Conservation (phyloP, 1,284 basidiomycete species). For the Gomphus bonarii region DNA sequence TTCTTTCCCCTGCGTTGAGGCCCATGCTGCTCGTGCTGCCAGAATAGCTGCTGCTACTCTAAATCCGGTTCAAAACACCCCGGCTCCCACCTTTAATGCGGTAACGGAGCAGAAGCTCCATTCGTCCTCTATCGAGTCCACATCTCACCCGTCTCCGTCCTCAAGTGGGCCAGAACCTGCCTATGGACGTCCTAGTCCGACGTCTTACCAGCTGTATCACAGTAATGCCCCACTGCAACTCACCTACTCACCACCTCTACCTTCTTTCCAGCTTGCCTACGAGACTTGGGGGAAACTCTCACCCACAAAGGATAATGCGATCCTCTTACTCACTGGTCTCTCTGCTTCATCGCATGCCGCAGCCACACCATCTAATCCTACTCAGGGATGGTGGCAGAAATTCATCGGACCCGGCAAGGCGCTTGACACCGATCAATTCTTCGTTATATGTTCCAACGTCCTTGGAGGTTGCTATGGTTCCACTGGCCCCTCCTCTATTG, state of each 20-base stretch:
- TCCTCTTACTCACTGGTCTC: slow-evolving; percentile 94
- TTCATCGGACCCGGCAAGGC: slow-evolving; percentile 95
- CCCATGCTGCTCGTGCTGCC: slow-evolving; percentile 55
- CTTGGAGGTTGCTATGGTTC: slow-evolving; percentile 96
- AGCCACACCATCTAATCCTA: slow-evolving; percentile 66
- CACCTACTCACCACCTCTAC: slow-evolving; percentile 63
- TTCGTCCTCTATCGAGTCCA: slow-evolving; percentile 15
- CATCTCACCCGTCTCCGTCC: slow-evolving; percentile 1
- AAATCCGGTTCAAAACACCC: neutral
- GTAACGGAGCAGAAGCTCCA: slow-evolving; percentile 7
- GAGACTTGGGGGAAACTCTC: slow-evolving; percentile 96
- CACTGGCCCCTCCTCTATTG: slow-evolving; percentile 82
- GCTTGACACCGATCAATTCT: slow-evolving; percentile 89
- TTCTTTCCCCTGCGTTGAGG: slow-evolving; percentile 68
- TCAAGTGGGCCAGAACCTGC: slow-evolving; percentile 59
- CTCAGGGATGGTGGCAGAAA: slow-evolving; percentile 96
- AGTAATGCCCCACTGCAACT: slow-evolving; percentile 58
- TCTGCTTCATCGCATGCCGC: slow-evolving; percentile 96
- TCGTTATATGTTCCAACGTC: slow-evolving; percentile 94
- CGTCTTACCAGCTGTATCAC: slow-evolving; percentile 57
- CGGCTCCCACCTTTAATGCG: slow-evolving; percentile 11
- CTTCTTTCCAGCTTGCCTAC: slow-evolving; percentile 84
- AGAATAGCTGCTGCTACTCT: slow-evolving; percentile 27
- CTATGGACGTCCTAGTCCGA: slow-evolving; percentile 64
- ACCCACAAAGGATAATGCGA: slow-evolving; percentile 72